Base-by-base conservation (phyloP, 2,329 filamentous ascomycete genomes). In the Apiospora arundinis region DNA sequence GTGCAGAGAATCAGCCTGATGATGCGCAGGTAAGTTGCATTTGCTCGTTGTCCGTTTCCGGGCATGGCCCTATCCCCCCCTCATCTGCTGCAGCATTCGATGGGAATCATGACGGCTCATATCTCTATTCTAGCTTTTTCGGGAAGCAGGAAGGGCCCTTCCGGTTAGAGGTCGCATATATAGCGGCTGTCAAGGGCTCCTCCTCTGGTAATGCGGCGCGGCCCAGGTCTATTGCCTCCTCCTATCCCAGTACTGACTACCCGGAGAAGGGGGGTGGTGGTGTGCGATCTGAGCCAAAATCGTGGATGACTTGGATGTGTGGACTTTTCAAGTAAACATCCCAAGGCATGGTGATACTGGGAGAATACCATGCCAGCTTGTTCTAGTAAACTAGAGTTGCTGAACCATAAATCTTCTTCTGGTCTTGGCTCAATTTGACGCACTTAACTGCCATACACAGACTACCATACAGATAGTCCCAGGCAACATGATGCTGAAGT, bases 1-100 rank as follows among this genome's bases (percentile, higher is more conserved):
- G 84, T 96, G 49, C 92, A 89, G 81, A 85, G 92, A 66, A 83
- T 95, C 42, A 91, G 90, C 68, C 85, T 96, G 72, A 95, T 96
- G 93, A 92, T 93, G 86, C 84, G 94, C 79, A 96, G 93, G 93
- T 94, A 81, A 72, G 83, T 78, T 21, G 4, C 11, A n/a, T 7
- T 77, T 42, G 4, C 7, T n/a, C 7, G 63, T 28, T 12, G 6
- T 6, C 18, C 28, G 37, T 40, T 11, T 7, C 40, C 5, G 16
- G 18, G 16, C 21, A 21, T 32, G 16, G 2, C 32, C 21, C 28
- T 12, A 25, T 25, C 67, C 16, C 67, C 63, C 21, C 14, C 21
- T 21, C 37, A 48, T 28, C 37, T 70, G 37, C 42, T 65, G 67
- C 37, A 40, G 56, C 18, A 45, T 44, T 16, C 68, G 1, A 60